These are phyloP conservation scores for Sporisorium exsertum DNA, from an alignment of 1,284 basidiomycete genomes.

Conservation along the genomic window DNA sequence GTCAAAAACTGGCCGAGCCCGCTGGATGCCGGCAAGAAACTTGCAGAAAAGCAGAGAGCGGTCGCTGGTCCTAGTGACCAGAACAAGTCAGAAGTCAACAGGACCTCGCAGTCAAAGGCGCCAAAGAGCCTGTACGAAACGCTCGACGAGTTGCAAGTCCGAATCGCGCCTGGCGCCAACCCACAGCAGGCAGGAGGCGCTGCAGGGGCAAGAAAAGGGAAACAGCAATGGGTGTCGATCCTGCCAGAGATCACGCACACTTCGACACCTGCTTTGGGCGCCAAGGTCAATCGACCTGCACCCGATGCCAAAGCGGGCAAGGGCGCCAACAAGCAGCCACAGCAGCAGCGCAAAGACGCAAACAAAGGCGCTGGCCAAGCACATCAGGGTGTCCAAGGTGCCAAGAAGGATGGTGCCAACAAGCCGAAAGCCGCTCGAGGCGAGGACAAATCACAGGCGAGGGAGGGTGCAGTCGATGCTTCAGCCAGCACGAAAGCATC, in stretches of 20 bases:
- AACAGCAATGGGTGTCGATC: constrained; percentile 59
- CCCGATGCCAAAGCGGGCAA: constrained; percentile 21
- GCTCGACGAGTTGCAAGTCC: constrained; percentile 46
- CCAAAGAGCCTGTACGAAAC: constrained; percentile 43
- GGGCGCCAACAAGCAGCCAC: constrained; percentile 16
- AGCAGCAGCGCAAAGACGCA: constrained; percentile 14
- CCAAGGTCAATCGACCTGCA: constrained; percentile 6
- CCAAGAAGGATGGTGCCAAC: constrained; percentile 11
- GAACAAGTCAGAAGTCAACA: not conserved
- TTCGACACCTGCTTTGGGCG: constrained; percentile 2
- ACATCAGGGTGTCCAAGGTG: constrained; percentile 5
- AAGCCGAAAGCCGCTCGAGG: constrained; percentile 5
- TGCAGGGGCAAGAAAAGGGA: constrained; percentile 41
- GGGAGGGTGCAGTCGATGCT: constrained; percentile 1
- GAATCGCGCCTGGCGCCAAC: constrained; percentile 29
- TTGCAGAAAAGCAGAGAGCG: constrained; percentile 13
- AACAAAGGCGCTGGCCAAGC: constrained; percentile 12
- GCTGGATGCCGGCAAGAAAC: constrained; percentile 46
- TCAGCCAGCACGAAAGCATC: not conserved
- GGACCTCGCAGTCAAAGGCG: constrained; percentile 5
- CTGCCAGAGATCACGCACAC: constrained; percentile 52
- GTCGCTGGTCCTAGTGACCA: not conserved
- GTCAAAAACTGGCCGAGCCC: constrained; percentile 49
- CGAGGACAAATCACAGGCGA: constrained; percentile 1
- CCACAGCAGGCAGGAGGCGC: constrained; percentile 5